Percentiles rank a stretch among this genome's conserved stretches.
Evolutionary conservation across 2,329 filamentous ascomycete genomes (phyloP).

Genomic region (Claviceps sp.): DNA sequence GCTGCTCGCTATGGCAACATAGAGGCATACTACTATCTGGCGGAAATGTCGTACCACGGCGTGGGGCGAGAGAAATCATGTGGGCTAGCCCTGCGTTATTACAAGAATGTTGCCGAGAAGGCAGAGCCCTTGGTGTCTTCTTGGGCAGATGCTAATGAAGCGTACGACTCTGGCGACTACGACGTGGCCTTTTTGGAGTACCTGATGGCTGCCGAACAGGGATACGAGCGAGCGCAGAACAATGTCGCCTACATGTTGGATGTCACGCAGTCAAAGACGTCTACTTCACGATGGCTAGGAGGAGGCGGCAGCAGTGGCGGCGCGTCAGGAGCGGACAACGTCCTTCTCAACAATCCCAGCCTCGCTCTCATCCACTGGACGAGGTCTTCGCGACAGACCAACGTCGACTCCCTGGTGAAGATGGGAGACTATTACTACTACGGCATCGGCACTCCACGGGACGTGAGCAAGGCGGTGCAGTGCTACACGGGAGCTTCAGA

Average conservation of each 20-base stretch:
- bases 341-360: slow-evolving; percentile 36
- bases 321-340: slow-evolving; percentile 15
- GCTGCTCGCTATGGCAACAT: slow-evolving; percentile 73
- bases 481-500: slow-evolving; percentile 92
- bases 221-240: slow-evolving; percentile 77
- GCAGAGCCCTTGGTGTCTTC: slow-evolving; percentile 62
- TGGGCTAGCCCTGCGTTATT: slow-evolving; percentile 63
- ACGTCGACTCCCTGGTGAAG: slow-evolving; percentile 89
- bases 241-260: slow-evolving; percentile 85
- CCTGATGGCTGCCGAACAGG: slow-evolving; percentile 82
- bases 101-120: slow-evolving; percentile 65
- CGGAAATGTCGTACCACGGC: slow-evolving; percentile 71
- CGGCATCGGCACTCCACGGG: slow-evolving; percentile 59
- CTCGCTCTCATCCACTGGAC: slow-evolving; percentile 90
- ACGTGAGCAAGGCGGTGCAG: slow-evolving; percentile 75
- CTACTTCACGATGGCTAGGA: slow-evolving; percentile 31
- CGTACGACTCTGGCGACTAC: slow-evolving; percentile 64
- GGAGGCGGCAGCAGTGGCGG: slow-evolving; percentile 9
- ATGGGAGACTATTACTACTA: slow-evolving; percentile 95
- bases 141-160: slow-evolving; percentile 70
- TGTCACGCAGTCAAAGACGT: slow-evolving; percentile 44
- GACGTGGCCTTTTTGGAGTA: slow-evolving; percentile 71
- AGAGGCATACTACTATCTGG: slow-evolving; percentile 84
- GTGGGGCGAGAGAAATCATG: slow-evolving; percentile 72
- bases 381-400: slow-evolving; percentile 80